Conservation (phyloP, 2,329 filamentous ascomycete species). For the Exophiala aquamarina region DNA sequence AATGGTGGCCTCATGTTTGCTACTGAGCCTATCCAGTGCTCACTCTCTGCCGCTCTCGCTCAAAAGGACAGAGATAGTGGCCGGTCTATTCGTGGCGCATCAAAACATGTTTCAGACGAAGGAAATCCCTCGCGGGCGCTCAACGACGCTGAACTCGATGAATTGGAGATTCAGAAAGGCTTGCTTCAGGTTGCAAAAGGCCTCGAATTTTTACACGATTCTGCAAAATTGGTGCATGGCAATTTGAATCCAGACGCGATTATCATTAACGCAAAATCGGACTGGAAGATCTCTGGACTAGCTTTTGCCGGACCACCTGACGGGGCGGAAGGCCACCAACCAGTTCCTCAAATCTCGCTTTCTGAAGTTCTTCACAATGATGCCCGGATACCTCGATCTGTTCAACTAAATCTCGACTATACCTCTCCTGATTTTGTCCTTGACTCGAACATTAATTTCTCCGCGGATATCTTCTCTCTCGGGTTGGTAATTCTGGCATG, state of each 20-base stretch:
- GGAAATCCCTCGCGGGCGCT: conserved; percentile 67
- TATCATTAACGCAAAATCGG: conserved; percentile 93
- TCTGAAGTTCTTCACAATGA: conserved; percentile 84
- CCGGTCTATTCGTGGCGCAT: conserved; percentile 10
- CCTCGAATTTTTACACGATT: conserved; percentile 92
- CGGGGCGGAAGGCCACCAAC: conserved; percentile 70
- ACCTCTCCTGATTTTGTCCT: conserved; percentile 92
- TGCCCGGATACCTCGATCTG: conserved; percentile 73
- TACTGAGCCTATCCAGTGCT: conserved; percentile 86
- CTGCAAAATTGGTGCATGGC: conserved; percentile 87
- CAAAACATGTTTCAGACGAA: conserved; percentile 47
- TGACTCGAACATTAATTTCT: conserved; percentile 79
- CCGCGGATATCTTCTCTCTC: conserved; percentile 91
- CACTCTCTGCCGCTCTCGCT: conserved; percentile 74
- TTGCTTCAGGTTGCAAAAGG: conserved; percentile 90
- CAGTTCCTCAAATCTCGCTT: conserved; percentile 76
- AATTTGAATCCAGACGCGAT: conserved; percentile 93
- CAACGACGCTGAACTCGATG: conserved; percentile 88
- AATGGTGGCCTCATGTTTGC: conserved; percentile 93
- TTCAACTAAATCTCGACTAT: conserved; percentile 91
- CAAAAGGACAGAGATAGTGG: conserved; percentile 86
- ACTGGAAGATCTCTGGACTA: conserved; percentile 98
- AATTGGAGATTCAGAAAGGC: conserved; percentile 96
- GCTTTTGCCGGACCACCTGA: conserved; percentile 83
- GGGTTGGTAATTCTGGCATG: conserved; percentile 84